phyloP scores from a whole-genome alignment of 2,329 filamentous ascomycete species.

The Arthrinium phaeospermum region DNA sequence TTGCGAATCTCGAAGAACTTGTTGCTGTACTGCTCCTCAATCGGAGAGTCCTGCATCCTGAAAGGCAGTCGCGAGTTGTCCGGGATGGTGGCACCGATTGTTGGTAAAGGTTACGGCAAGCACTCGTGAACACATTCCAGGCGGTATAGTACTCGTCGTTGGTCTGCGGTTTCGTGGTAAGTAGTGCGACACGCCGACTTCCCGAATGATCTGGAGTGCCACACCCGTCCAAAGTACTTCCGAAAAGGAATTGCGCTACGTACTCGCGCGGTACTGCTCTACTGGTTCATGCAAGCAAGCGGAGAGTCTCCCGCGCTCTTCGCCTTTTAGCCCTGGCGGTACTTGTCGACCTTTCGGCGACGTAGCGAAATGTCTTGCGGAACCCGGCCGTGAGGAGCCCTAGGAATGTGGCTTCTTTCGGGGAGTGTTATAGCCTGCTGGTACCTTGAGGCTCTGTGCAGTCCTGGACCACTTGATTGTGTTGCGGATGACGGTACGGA shows the following conservation, averaged over 20 bases:
- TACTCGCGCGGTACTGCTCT: too few species aligned
- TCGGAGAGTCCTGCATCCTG: too few species aligned
- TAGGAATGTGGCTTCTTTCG: too few species aligned
- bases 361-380: conserved; percentile 72
- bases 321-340: conserved; percentile 48
- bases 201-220: neutral
- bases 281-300: too few species aligned
- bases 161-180: too few species aligned
- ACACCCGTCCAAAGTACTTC: neutral
- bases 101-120: too few species aligned
- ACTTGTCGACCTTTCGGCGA: conserved; percentile 78
- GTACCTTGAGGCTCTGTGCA: conserved; percentile 82
- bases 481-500: conserved; percentile 79
- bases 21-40: conserved; percentile 43
- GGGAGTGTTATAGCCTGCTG: too few species aligned
- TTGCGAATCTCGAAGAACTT: conserved; percentile 45
- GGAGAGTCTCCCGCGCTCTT: neutral
- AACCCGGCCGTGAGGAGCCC: conserved; percentile 75
- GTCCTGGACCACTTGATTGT: conserved; percentile 94
- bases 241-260: too few species aligned
- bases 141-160: too few species aligned
- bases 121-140: too few species aligned
- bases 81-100: too few species aligned
- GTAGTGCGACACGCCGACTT: neutral
- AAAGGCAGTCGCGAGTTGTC: too few species aligned